Evolutionary conservation across 345 rosid genomes (phyloP), one percentile per base, ranked within the genome.

Genomic region (Physaria fendleri): DNA sequence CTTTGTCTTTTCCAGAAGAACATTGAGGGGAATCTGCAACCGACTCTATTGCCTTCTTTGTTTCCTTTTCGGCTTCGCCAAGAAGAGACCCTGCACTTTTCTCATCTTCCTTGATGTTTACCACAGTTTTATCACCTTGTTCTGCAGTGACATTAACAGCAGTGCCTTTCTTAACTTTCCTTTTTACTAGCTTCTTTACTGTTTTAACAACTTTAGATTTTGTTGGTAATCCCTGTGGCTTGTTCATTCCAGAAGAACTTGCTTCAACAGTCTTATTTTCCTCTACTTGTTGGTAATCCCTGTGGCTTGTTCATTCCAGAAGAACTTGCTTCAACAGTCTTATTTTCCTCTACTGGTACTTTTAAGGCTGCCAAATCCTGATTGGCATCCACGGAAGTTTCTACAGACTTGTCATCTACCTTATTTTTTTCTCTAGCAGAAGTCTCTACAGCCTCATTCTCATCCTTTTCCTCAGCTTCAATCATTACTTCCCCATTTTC

Each of bases 151-250:
- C 46, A 45, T 69, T 54, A 55, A 39, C 37, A 54, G 64, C 23
- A 54, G 64, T 34, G 42, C 66, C 50, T 57, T 43, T 48, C 13
- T 12, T 13, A 12, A 25, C 5, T 37, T 22, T 35, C 48, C 6
- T 71, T 33, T 33, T 71, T 2, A 71, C 54, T 1, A 56, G 5
- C 41, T 41, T 64, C 50, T 48, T 71, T 2, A 56, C 65, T 1
- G 25, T 64, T 45, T 64, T 64, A 13, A 57, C 48, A 50, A 40
- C 16, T 21, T 43, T 71, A 20, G 41, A 40, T 25, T 64, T 71
- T 0, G 4, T 54, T 25, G 3, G 12, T 37, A 47, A 54, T 7
- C 56, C 59, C 12, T 14, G 23, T 8, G 37, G 54, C 18, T 21
- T 50, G 18, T 13, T 20, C 27, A 4, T 13, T 24, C 47, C 60